Base-by-base conservation (phyloP, 495 filamentous ascomycete species). In the Xylaria nigripes region DNA sequence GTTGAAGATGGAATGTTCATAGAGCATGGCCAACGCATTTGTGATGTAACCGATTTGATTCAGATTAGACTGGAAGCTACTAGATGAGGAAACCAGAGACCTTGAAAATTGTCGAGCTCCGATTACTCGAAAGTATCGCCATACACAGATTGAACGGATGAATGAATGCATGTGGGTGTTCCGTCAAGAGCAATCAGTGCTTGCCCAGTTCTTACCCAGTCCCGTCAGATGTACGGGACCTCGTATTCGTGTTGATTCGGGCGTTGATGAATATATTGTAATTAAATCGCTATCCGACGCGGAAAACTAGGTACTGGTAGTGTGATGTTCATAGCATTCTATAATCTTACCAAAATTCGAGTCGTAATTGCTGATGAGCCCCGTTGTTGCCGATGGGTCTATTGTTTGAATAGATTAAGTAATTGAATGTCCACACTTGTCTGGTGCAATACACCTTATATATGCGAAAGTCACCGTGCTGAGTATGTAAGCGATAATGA, bases 401-500 rank as follows among this genome's bases (percentile, higher is more conserved):
- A 40, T n/a, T 18, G 36, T 18, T 9, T 40, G 36, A 13, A 29
- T 42, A 19, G 9, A 12, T 16, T 7, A 40, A 18, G 36, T 5
- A 18, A n/a, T 18, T 19, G 5, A 40, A 18, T n/a, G 16, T 40
- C 1, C 9, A 21, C 24, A 0, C 23, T 12, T 15, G 19, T 13
- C 22, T 19, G 22, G 10, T 19, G 7, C 27, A 16, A 45, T 46
- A 29, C n/a, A n/a, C 9, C 23, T 13, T 27, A 9, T 5, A n/a
- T 44, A 44, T 18, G 6, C 32, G 36, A 16, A 34, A 30, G 3
- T 12, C 22, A 7, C n/a, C 27, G 16, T 24, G 15, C 51, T 53
- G 24, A 12, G 30, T 29, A 24, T 27, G 51, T 53, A 25, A 53
- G 51, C 43, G n/a, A 29, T 24, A n/a, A 46, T 53, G 21, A 46